Evolutionary conservation across 2,329 filamentous ascomycete species (phyloP).

Genomic region (Aspergillus udagawae): DNA sequence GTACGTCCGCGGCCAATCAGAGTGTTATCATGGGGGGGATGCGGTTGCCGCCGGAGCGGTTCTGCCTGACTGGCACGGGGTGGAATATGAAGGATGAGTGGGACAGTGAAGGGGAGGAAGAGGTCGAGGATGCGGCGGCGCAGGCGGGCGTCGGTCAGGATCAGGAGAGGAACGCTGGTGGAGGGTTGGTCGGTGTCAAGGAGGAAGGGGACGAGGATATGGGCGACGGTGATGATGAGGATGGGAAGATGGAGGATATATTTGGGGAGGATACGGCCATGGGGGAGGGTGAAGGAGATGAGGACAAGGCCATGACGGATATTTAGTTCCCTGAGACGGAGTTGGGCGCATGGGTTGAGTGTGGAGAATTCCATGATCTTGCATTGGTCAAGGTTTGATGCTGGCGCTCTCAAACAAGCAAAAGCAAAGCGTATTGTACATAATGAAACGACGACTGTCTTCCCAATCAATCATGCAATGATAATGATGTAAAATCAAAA

Average conservation of each 20-base stretch:
- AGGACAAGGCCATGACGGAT: constrained; percentile 43
- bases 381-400: not conserved
- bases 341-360: not conserved
- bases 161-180: constrained; percentile 16
- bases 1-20: constrained; percentile 21
- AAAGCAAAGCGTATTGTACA: constrained; percentile 9
- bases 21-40: constrained; percentile 49
- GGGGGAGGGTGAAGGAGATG: constrained; percentile 30
- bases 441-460: constrained; percentile 5
- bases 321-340: constrained; percentile 21
- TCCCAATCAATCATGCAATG: not conserved
- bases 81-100: constrained; percentile 57
- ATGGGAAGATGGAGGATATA: constrained; percentile 47
- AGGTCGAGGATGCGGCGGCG: constrained; percentile 23
- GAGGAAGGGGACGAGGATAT: constrained; percentile 32
- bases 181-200: constrained; percentile 25
- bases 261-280: constrained; percentile 42
- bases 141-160: constrained; percentile 27
- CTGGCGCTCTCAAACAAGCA: not conserved
- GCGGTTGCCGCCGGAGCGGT: constrained; percentile 59
- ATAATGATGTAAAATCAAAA: constrained; percentile 1
- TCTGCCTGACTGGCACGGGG: constrained; percentile 54
- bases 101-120: constrained; percentile 52
- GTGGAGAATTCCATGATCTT: constrained; percentile 2
- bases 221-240: constrained; percentile 40